Base-by-base conservation (phyloP, 108 stramenopile species). In the Cafeteria roenbergensis region DNA sequence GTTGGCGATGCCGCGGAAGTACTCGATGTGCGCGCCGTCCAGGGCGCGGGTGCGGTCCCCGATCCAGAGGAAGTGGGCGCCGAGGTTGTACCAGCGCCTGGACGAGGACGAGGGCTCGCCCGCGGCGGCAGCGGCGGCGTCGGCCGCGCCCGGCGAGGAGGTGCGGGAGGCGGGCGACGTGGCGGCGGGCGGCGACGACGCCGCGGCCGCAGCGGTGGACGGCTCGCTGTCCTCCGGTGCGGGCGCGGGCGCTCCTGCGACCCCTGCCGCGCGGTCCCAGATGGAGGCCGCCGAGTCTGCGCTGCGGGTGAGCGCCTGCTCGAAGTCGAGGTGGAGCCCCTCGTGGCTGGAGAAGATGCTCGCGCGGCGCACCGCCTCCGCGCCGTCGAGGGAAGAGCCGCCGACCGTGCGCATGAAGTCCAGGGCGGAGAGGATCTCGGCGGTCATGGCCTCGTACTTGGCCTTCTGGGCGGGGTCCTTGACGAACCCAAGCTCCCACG, bases 401-500 rank as follows among this genome's bases (percentile, higher is more conserved):
- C 96, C 96, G 73, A 91, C 90, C 34, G 93, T 93, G 78, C 89
- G 87, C 88, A 95, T 92, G 84, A 91, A 94, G 69, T 89, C 88
- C 29, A 94, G 80, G 31, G 86, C 84, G 73, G 89, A 88, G 62
- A 90, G 89, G 57, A 94, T 89, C 80, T 91, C 69, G 80, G 71
- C 37, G 90, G 90, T 63, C 90, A 83, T 60, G 86, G 80, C 36
- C 92, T 89, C 22, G 67, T 86, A 94, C 83, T 85, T 78, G 57
- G 83, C 85, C 28, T 88, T 88, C 73, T 89, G 89, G 26, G 87
- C 81, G 38, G 90, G 88, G 67, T 88, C 77, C 58, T 94, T 90
- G 29, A 97, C 93, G 71, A 97, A 97, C 70, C 93, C 93, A 78
- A 97, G 80, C 78, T 94, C 93, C 95, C 95, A 97, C 26, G 91